Evolutionary conservation across 805 yeast species (phyloP), one percentile per base, ranked within the genome.

Genomic region (Nakazawaea ishiwadae): DNA sequence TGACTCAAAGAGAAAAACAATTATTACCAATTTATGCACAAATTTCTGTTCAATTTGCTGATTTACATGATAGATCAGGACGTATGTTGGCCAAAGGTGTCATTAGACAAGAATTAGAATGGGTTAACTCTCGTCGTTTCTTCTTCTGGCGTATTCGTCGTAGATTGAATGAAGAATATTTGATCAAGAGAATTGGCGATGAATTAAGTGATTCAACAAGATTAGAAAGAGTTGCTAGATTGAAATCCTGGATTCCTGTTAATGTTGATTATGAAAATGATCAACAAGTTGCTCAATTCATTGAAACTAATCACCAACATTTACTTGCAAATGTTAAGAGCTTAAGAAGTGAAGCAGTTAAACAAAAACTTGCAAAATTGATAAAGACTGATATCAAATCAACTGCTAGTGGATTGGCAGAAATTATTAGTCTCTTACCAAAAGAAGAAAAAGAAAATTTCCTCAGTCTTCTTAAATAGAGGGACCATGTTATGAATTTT

Each of bases 81-180:
- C 91, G 99, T 68, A 93, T 93, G 98, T 65, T 84, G 66, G 95
- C 95, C 42, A 95, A 93, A 76, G 95, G 91, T 45, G 84, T 83
- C 45, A 88, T 93, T 55, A 76, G 84, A 53, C 83, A 84, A 60
- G 93, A 88, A 54, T 67, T 93, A 40, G 80, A 84, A 55, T 90
- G 96, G 96, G 63, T 65, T 35, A 74, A 89, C 38, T 77, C 97
- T 23, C 87, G 99, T 73, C 81, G 98, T 58, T 86, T 75, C 80
- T 93, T 93, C 81, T 93, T 87, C 93, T 93, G 99, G 99, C 82
- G 99, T 66, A 77, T 88, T 48, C 86, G 97, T 70, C 84, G 99
- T 68, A 87, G 96, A 64, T 71, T 93, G 64, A 82, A 85, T 60
- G 99, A 93, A 67, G 95, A 87, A 63, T 87, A 88, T 65, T 70